Evolutionary conservation across 2,329 filamentous ascomycete genomes (phyloP), one percentile per base, ranked within the genome.

Genomic region (Colletotrichum plurivorum): DNA sequence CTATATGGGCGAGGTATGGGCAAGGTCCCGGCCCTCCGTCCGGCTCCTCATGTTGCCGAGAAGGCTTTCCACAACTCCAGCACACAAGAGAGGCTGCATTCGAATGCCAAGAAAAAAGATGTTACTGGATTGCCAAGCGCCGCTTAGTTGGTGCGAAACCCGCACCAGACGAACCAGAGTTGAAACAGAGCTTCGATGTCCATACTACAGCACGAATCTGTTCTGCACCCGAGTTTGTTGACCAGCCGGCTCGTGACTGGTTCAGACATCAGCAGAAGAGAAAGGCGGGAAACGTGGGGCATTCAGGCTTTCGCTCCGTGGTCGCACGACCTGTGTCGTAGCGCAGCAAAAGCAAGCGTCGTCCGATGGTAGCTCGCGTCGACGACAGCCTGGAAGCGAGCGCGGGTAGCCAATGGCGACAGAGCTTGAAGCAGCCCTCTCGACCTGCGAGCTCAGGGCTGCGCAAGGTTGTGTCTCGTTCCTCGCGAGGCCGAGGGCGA

Each of bases 81-180:
- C 53, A 6, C 8, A 13, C 27, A 31, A 56, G 58, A n/a, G 22
- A 36, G 45, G 6, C 25, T 45, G 18, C 27, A 25, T 51, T 55
- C 56, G 27, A 20, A 48, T 61, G 67, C 67, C 67, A 69, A 66
- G 67, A 56, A 13, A 13, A 49, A 13, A 13, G 31, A 39, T 41
- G 67, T 46, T 41, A 53, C 41, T 56, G 49, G 13, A 51, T 60
- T 39, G 66, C 66, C 62, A 66, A 69, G 62, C 49, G 51, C 62
- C 62, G 62, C 31, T 46, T 22, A 43, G 49, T 13, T 10, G 43
- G 54, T 59, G 49, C 66, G 62, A 66, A 66, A 66, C 66, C 55
- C 45, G 51, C 52, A 60, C 66, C 62, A 66, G 62, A 66, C 20
- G 67, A 69, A 66, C 67, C 63, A 46, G 56, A 52, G 53, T 43